A percentile compares a stretch with the other conserved stretches of the same genome.
phyloP scores from a whole-genome alignment of 2,329 filamentous ascomycete species.

The Helotiales sp. region DNA sequence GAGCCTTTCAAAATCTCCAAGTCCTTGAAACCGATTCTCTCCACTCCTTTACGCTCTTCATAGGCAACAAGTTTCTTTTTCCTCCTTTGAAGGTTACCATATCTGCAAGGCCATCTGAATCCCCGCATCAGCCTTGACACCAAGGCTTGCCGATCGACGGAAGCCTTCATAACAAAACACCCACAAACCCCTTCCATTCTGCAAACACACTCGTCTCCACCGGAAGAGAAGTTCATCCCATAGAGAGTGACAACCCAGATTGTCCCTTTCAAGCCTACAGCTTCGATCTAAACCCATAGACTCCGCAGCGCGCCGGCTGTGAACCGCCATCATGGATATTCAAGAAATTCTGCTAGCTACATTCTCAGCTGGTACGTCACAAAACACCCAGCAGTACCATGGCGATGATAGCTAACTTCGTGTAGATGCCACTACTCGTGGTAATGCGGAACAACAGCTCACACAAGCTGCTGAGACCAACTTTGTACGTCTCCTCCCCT shows the following conservation, averaged over 20 bases:
- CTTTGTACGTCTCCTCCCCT: constrained; percentile 68
- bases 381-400: constrained; percentile 6
- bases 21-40: constrained; percentile 20
- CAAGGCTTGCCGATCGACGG: constrained; percentile 23
- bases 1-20: constrained; percentile 7
- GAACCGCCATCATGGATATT: constrained; percentile 77
- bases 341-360: constrained; percentile 97
- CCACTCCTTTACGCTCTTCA: constrained; percentile 24
- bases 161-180: constrained; percentile 23
- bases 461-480: constrained; percentile 89
- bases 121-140: constrained; percentile 20
- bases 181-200: constrained; percentile 18
- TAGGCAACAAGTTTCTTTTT: constrained; percentile 17
- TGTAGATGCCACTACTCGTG: constrained; percentile 84
- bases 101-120: constrained; percentile 22
- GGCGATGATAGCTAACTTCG: constrained; percentile 35
- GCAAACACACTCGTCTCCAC: constrained; percentile 17
- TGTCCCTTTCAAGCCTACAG: constrained; percentile 4
- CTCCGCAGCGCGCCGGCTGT: constrained; percentile 28
- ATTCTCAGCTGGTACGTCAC: constrained; percentile 79
- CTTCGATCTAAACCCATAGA: constrained; percentile 14
- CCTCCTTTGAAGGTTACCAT: constrained; percentile 16
- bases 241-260: constrained; percentile 12
- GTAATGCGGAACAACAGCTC: constrained; percentile 91
- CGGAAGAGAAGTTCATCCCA: constrained; percentile 11